Evolutionary conservation across 805 yeast genomes (phyloP).

Genomic region (Yarrowia bubula): DNA sequence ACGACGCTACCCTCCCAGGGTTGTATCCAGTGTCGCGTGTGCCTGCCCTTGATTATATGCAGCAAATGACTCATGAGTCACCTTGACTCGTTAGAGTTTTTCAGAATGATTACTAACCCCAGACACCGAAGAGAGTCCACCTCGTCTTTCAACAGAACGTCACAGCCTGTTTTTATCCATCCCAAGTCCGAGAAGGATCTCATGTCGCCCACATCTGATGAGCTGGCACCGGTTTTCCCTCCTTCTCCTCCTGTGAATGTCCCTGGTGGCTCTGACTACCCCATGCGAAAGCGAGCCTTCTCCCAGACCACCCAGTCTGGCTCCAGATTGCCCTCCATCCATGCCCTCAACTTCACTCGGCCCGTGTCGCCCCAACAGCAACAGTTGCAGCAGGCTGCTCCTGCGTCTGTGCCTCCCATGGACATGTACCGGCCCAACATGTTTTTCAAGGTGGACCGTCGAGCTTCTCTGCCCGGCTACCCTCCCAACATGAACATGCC

Average conservation of each 20-base stretch:
- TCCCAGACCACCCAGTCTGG: background rate
- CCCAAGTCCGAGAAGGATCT: constrained; percentile 22
- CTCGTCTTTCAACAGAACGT: constrained; percentile 7
- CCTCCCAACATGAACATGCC: constrained; percentile 11
- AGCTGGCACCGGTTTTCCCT: constrained; percentile 17
- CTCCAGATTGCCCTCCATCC: constrained; percentile 16
- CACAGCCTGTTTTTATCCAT: constrained; percentile 18
- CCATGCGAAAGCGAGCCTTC: constrained; percentile 25
- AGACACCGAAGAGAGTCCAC: constrained; percentile 23
- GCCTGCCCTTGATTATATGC: background rate
- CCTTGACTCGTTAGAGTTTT: background rate
- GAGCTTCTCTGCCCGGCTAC: constrained; percentile 5
- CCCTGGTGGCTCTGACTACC: background rate
- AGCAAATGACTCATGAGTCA: constrained; percentile 9
- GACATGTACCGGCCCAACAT: constrained; percentile 25
- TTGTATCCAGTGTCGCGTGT: background rate
- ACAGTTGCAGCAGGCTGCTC: constrained; percentile 22
- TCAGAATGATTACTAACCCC: constrained; percentile 2
- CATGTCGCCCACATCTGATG: constrained; percentile 9
- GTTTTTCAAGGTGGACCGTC: constrained; percentile 20
- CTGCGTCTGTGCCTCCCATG: constrained; percentile 18
- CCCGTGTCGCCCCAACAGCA: constrained; percentile 20
- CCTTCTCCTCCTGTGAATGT: constrained; percentile 17
- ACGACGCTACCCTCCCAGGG: too few species aligned
- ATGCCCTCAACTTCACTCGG: constrained; percentile 11